These are phyloP conservation scores for Hyphopichia homilentoma DNA, from an alignment of 805 yeast species.

Conservation along the genomic window DNA sequence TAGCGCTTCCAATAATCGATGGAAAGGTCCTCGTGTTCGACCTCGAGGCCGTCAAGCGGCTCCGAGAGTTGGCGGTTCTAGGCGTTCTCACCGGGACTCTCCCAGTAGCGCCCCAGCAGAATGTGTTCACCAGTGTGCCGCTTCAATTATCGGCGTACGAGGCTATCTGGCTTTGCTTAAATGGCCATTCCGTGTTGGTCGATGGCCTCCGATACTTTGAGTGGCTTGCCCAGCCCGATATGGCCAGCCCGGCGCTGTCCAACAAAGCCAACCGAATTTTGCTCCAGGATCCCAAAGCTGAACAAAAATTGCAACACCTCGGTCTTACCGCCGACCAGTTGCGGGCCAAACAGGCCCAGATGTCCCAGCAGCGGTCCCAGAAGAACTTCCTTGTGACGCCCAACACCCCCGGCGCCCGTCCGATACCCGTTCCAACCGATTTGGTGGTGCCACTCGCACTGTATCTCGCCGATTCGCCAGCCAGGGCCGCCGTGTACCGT, in stretches of 20 bases:
- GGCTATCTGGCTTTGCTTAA: constrained; percentile 55
- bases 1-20: constrained; percentile 33
- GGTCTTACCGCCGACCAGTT: constrained; percentile 4
- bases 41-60: constrained; percentile 45
- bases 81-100: constrained; percentile 84
- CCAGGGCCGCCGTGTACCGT: constrained; percentile 7
- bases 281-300: too few relatives aligned
- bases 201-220: constrained; percentile 30
- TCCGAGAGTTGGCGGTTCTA: constrained; percentile 62
- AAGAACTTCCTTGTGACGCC: not conserved
- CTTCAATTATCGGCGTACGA: constrained; percentile 72
- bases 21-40: constrained; percentile 57
- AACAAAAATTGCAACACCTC: not conserved
- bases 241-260: not conserved
- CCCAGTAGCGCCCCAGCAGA: constrained; percentile 91
- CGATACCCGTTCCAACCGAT: not conserved
- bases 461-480: not conserved
- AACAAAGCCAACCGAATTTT: not conserved
- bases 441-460: not conserved
- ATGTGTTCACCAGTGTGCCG: constrained; percentile 82
- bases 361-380: not conserved
- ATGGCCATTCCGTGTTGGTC: constrained; percentile 40
- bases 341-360: not conserved
- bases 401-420: not conserved
- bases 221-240: not conserved